A percentile compares a stretch with the other conserved stretches of the same genome.
phyloP scores from a whole-genome alignment of 371 early-diverging fungal species.

The Rhizopus arrhizus region DNA sequence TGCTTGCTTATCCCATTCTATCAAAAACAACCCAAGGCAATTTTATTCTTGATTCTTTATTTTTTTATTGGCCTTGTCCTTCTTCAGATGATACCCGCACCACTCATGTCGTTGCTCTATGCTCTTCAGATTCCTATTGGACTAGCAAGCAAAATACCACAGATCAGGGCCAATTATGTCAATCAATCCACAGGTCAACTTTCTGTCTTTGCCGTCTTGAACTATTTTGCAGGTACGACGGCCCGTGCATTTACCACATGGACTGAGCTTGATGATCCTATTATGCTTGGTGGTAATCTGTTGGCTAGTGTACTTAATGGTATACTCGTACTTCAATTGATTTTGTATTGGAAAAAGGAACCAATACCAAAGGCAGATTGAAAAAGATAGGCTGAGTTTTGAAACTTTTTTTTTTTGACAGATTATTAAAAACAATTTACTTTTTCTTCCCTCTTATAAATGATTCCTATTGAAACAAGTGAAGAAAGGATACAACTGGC shows the following conservation, averaged over 20 bases:
- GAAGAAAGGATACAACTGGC: constrained; percentile 65
- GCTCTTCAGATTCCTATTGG: constrained; percentile 81
- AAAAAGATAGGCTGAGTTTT: background rate
- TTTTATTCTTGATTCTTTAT: background rate
- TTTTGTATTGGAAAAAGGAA: constrained; percentile 69
- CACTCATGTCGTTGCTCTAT: constrained; percentile 66
- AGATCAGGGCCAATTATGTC: constrained; percentile 77
- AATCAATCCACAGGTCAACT: constrained; percentile 88
- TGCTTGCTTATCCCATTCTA: constrained; percentile 69
- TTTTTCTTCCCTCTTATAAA: constrained; percentile 5
- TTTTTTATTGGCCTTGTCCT: background rate
- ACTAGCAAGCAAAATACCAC: constrained; percentile 83
- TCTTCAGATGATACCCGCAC: constrained; percentile 36
- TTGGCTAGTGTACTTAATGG: constrained; percentile 77
- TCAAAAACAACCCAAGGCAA: background rate
- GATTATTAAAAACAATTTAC: background rate
- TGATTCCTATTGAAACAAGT: constrained; percentile 13
- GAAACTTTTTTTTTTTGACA: background rate
- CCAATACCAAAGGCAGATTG: constrained; percentile 15
- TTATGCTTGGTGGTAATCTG: constrained; percentile 73
- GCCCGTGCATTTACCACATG: constrained; percentile 92
- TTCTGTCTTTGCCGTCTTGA: constrained; percentile 83
- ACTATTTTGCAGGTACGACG: constrained; percentile 80
- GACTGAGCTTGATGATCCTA: constrained; percentile 81
- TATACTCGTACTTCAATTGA: constrained; percentile 79